phyloP scores from a whole-genome alignment of 1,139 yeast genomes.

The Saccharomycopsis crataegensis region DNA sequence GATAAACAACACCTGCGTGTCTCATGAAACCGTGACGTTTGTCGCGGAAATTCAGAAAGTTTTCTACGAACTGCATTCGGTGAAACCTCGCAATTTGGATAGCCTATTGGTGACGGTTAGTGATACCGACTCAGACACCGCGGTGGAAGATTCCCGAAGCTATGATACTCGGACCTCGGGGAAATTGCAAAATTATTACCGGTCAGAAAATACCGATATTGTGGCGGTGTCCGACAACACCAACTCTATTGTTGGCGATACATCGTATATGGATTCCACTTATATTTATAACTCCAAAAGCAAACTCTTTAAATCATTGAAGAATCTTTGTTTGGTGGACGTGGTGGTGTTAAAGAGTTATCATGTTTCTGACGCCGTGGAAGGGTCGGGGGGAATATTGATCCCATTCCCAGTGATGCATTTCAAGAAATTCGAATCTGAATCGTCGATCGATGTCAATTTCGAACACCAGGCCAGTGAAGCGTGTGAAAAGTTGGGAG shows the following conservation, averaged over 20 bases:
- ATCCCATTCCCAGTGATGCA: slow-evolving; percentile 13
- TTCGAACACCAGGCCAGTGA: neutral
- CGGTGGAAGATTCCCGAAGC: no score
- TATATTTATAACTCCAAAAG: neutral
- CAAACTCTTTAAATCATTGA: neutral
- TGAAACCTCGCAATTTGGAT: neutral
- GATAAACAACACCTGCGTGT: neutral
- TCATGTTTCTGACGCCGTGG: neutral
- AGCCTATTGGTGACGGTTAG: neutral
- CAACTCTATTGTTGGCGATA: neutral
- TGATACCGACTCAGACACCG: no score
- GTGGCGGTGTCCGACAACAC: neutral
- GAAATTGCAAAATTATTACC: neutral
- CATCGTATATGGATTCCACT: slow-evolving; percentile 2
- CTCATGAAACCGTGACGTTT: slow-evolving; percentile 1
- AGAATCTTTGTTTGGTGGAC: neutral
- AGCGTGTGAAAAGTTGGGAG: neutral
- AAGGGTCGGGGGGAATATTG: neutral
- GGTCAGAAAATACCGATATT: neutral
- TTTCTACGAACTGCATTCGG: slow-evolving; percentile 5
- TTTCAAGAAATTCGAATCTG: slow-evolving; percentile 2
- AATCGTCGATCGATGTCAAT: neutral
- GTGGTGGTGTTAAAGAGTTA: slow-evolving; percentile 9
- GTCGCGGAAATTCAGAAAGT: slow-evolving; percentile 7
- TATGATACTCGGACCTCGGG: no score